These are phyloP conservation scores for Ceratocystis cacaofunesta DNA, from an alignment of 2,329 filamentous ascomycete genomes.

Conservation along the genomic window DNA sequence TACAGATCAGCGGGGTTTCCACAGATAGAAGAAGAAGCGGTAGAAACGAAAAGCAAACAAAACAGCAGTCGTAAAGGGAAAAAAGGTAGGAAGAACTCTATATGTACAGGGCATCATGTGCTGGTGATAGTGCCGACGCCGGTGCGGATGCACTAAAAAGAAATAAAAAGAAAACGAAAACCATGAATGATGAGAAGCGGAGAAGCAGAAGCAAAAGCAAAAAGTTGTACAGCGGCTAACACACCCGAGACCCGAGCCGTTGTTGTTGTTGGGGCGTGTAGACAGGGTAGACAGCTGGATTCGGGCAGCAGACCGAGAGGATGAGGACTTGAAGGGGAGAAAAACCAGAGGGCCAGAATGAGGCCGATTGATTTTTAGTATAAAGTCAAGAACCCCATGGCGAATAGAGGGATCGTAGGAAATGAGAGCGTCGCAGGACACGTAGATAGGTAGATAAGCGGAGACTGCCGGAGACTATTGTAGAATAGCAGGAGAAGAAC, in stretches of 20 bases:
- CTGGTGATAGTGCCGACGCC: background rate
- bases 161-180: background rate
- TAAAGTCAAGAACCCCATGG: background rate
- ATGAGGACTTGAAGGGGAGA: background rate
- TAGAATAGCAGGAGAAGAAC: background rate
- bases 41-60: constrained; percentile 10
- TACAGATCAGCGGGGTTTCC: constrained; percentile 7
- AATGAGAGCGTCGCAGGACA: background rate
- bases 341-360: background rate
- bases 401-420: background rate
- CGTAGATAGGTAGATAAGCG: background rate
- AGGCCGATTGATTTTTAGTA: background rate
- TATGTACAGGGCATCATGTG: constrained; percentile 12
- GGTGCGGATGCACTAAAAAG: background rate
- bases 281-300: background rate
- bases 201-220: background rate
- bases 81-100: constrained; percentile 14
- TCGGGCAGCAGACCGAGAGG: background rate
- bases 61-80: constrained; percentile 5
- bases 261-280: background rate
- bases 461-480: background rate
- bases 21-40: background rate
- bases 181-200: background rate
- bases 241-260: background rate
- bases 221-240: constrained; percentile 9